Base-by-base conservation (phyloP, 2,329 filamentous ascomycete species). In the Talaromyces albobiverticillius region DNA sequence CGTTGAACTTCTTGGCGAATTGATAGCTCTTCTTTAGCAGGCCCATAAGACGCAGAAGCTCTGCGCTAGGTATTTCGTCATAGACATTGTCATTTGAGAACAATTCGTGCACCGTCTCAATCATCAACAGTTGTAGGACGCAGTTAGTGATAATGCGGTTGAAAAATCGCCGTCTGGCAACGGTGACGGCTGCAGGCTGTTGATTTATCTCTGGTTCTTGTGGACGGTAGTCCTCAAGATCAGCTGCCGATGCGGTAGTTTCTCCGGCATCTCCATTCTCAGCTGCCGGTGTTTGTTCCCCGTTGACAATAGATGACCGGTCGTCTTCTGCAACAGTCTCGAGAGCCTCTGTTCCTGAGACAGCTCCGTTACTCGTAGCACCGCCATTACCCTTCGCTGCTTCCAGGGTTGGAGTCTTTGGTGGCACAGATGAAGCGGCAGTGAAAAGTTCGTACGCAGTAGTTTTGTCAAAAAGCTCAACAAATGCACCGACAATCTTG, bases 81-180 rank as follows among this genome's bases (percentile, higher is more conserved):
- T 99, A 99, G 14, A 99, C 95, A 1, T 89, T 84, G 67, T 97
- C 92, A 71, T 97, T 99, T 62, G 91, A 95, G 77, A 99, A 99
- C 46, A 99, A 84, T 72, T 99, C 95, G 66, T 95, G 95, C 40
- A 99, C 95, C 0, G 95, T 99, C 72, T 99, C 95, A 63, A 99
- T 99, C 91, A 99, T 99, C 60, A 99, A 84, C 2, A 99, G 83
- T 71, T 99, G 95, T 8, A 99, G 79, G 3, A 99, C 95, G 69
- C 94, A 99, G 61, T 95, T 93, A 13, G 93, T 96, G 72, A 99
- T 99, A 71, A 99, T 99, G 62, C 93, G 89, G 75, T 99, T 99
- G 81, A 99, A 99, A 78, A 96, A 96, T 50, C 92, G 88, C 32
- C 94, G 85, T 23, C 94, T 88, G 0, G 94, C 91, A 2, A 91